Percentiles rank a stretch among this genome's conserved stretches.
These are phyloP conservation scores for Monilinia fructicola DNA, from an alignment of 2,329 filamentous ascomycete species.

Conservation along the genomic window DNA sequence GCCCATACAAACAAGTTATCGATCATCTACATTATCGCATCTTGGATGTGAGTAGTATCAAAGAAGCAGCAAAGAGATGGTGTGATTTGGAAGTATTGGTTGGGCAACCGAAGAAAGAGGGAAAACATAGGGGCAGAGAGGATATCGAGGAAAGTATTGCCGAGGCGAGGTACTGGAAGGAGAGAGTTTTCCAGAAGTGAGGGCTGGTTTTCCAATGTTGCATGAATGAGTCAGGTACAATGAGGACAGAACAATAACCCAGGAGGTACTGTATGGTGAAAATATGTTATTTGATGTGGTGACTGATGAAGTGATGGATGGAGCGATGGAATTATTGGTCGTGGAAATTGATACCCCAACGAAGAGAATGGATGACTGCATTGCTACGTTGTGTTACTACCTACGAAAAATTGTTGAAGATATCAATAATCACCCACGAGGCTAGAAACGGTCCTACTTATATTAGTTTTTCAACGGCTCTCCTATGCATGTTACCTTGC, in stretches of 20 bases:
- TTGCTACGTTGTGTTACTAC: background rate
- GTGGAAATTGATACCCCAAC: background rate
- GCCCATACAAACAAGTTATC: constrained; percentile 71
- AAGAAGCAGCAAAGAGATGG: constrained; percentile 88
- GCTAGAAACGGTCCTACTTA: background rate
- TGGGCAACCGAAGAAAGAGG: constrained; percentile 69
- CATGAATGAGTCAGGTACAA: too few species aligned
- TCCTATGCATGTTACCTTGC: too few species aligned
- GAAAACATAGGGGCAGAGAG: constrained; percentile 76
- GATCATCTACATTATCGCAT: constrained; percentile 86
- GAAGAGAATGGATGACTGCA: background rate
- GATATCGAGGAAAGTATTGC: constrained; percentile 95
- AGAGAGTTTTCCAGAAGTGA: constrained; percentile 59
- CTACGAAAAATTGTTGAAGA: background rate
- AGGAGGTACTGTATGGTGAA: too few species aligned
- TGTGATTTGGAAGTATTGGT: constrained; percentile 59
- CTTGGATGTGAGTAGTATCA: constrained; percentile 86
- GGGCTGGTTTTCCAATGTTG: too few species aligned
- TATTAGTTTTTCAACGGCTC: too few species aligned
- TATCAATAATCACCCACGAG: background rate
- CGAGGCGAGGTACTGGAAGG: constrained; percentile 82
- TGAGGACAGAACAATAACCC: too few species aligned
- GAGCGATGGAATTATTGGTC: background rate
- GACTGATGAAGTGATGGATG: background rate
- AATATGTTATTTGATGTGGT: too few species aligned